phyloP scores from a whole-genome alignment of 2,329 filamentous ascomycete species.

The Huntiella abstrusa region DNA sequence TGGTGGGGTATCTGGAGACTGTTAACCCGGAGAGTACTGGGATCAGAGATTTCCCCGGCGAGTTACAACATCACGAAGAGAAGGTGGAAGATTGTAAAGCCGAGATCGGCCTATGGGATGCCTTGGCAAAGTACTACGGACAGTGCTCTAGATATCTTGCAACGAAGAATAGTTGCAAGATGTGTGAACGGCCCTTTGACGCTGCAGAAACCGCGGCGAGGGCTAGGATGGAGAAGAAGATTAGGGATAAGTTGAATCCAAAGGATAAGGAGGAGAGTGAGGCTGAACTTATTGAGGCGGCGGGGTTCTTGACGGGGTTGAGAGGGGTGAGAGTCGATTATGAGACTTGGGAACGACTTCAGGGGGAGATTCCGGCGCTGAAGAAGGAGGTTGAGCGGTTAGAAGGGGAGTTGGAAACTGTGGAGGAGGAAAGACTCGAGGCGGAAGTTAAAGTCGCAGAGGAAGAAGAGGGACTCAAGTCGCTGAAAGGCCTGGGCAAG shows the following conservation, averaged over 20 bases:
- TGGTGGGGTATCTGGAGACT: conserved; percentile 28
- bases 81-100: conserved; percentile 43
- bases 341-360: conserved; percentile 55
- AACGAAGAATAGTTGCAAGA: conserved; percentile 51
- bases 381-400: conserved; percentile 42
- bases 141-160: conserved; percentile 48
- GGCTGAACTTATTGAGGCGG: conserved; percentile 34
- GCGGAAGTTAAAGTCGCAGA: conserved; percentile 48
- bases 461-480: conserved; percentile 45
- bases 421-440: conserved; percentile 44
- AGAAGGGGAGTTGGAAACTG: conserved; percentile 40
- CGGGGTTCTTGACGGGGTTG: conserved; percentile 36
- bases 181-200: conserved; percentile 55
- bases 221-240: conserved; percentile 45
- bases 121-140: conserved; percentile 51
- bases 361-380: conserved; percentile 50
- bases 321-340: conserved; percentile 47
- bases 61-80: conserved; percentile 31
- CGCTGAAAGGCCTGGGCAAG: conserved; percentile 57
- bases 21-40: conserved; percentile 28
- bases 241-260: conserved; percentile 44
- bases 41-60: conserved; percentile 31
- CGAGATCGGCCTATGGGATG: conserved; percentile 50
- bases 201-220: conserved; percentile 36
- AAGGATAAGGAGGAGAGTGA: conserved; percentile 44